Evolutionary conservation across 148 eudicot genomes (phyloP).

Genomic region (Beta vulgaris): DNA sequence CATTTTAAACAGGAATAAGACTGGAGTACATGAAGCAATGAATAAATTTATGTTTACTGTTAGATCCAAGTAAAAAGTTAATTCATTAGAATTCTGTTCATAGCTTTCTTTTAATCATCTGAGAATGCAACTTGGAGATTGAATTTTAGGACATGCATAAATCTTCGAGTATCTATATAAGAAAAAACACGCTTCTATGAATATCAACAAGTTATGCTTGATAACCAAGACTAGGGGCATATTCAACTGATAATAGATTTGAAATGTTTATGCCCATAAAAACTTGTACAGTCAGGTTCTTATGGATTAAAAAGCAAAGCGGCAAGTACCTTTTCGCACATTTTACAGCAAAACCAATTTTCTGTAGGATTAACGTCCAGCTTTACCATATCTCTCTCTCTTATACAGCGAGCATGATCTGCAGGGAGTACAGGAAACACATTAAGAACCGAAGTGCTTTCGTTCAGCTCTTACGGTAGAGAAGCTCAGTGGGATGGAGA

Average conservation of each 20-base stretch:
- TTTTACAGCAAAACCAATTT: conserved; percentile 70
- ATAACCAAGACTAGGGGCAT: not conserved
- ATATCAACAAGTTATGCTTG: not conserved
- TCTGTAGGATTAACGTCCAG: conserved; percentile 31
- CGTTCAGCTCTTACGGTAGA: not conserved
- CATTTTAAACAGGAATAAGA: not conserved
- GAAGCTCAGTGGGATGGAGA: not conserved
- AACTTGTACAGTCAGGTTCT: not conserved
- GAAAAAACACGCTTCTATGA: too few relatives aligned
- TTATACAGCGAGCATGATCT: conserved; percentile 78
- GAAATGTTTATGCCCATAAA: not conserved
- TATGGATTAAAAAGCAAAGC: not conserved
- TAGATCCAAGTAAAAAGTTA: not conserved
- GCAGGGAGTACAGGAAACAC: conserved; percentile 23
- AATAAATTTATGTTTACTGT: not conserved
- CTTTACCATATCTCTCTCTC: conserved; percentile 30
- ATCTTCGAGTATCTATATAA: too few relatives aligned
- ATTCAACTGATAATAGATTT: not conserved
- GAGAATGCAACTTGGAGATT: too few relatives aligned
- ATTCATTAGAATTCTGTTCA: not conserved
- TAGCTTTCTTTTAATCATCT: too few relatives aligned
- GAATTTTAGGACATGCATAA: too few relatives aligned
- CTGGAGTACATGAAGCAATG: not conserved
- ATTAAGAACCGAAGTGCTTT: not conserved
- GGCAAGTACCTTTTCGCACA: conserved; percentile 67